Evolutionary conservation across 352 stramenopile species (phyloP).

Genomic region (Blastocystis sp.): DNA sequence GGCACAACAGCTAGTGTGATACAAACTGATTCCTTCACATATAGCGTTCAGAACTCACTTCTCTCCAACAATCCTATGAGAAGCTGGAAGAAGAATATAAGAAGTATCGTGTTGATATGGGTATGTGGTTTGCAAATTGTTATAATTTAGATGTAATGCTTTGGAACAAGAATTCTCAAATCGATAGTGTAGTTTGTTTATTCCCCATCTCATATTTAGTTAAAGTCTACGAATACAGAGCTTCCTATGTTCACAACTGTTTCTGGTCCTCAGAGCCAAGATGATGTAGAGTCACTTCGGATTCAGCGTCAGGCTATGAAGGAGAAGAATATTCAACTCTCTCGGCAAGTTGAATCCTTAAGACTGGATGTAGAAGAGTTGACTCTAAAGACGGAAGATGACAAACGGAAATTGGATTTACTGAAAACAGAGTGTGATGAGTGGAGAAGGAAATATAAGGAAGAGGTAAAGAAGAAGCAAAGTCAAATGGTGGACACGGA

Average conservation of each 20-base stretch:
- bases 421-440: conserved; percentile 7
- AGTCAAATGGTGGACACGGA: background rate
- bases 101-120: conserved; percentile 45
- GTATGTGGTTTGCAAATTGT: background rate
- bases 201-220: background rate
- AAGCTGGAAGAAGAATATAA: conserved; percentile 27
- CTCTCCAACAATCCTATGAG: conserved; percentile 16
- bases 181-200: background rate
- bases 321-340: background rate
- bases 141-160: background rate
- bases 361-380: conserved; percentile 13
- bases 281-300: conserved; percentile 14
- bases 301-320: conserved; percentile 10
- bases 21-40: background rate
- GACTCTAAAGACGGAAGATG: background rate
- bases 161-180: conserved; percentile 42
- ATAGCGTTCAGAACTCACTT: background rate
- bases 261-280: background rate
- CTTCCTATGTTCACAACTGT: background rate
- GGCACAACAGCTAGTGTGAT: background rate
- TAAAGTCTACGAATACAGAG: background rate
- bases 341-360: background rate
- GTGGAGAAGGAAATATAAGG: conserved; percentile 25
- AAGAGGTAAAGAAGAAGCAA: conserved; percentile 14
- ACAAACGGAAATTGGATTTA: background rate